A percentile compares a stretch with the other conserved stretches of the same genome.
Conservation (phyloP, 2,329 filamentous ascomycete genomes). For the Ophiognomonia clavigignenti-juglandacearum region DNA sequence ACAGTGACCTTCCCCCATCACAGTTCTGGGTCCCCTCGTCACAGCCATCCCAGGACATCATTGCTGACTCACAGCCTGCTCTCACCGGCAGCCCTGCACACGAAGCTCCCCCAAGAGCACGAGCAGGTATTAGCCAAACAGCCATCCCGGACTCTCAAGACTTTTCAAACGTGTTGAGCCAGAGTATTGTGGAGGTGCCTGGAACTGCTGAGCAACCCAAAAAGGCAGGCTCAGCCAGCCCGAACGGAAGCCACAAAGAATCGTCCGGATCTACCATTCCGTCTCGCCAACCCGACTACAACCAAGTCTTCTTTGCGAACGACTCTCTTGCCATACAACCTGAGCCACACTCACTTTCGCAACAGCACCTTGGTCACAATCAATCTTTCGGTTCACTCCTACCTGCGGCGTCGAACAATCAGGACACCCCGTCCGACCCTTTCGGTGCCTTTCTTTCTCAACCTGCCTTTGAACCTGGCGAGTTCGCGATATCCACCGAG, state of each 20-base stretch:
- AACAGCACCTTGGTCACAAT: background rate
- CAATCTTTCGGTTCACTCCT: background rate
- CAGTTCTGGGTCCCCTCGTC: constrained; percentile 13
- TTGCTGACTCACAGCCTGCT: constrained; percentile 9
- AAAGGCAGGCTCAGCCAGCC: constrained; percentile 3
- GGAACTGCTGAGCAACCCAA: constrained; percentile 22
- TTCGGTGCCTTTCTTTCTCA: constrained; percentile 14
- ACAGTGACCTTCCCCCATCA: constrained; percentile 10
- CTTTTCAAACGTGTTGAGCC: constrained; percentile 9
- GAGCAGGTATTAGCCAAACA: constrained; percentile 23
- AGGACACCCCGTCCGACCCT: background rate
- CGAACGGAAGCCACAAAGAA: background rate
- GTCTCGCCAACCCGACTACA: constrained; percentile 10
- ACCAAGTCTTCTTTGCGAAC: constrained; percentile 10
- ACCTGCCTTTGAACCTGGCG: constrained; percentile 7
- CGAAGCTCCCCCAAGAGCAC: constrained; percentile 9
- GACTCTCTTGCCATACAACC: background rate
- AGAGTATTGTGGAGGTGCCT: constrained; percentile 7
- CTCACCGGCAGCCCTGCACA: background rate
- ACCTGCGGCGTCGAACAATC: background rate
- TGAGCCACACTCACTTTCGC: background rate
- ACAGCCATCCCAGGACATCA: constrained; percentile 16
- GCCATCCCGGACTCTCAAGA: constrained; percentile 43
- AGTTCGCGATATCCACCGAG: background rate
- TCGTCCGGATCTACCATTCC: constrained; percentile 11